Conservation (phyloP, 2,329 filamentous ascomycete species). For the Coniella vitis region DNA sequence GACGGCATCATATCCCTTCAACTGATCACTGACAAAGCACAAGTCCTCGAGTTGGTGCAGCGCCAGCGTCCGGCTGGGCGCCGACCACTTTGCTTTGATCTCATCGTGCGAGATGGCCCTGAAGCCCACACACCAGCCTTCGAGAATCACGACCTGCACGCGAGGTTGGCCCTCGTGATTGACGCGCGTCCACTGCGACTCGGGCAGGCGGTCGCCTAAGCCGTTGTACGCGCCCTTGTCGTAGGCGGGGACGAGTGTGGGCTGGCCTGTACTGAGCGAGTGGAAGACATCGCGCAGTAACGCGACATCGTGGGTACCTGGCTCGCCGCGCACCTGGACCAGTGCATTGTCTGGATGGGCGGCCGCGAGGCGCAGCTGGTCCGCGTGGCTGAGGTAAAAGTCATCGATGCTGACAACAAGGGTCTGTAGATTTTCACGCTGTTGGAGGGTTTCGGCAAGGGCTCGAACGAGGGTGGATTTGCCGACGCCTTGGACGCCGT, state of each 20-base stretch:
- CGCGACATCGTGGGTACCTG: slow-evolving; percentile 71
- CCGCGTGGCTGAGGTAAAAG: slow-evolving; percentile 70
- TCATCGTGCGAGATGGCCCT: slow-evolving; percentile 49
- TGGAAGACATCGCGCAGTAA: slow-evolving; percentile 58
- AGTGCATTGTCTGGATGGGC: slow-evolving; percentile 65
- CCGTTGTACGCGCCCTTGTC: slow-evolving; percentile 76
- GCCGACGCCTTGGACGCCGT: slow-evolving; percentile 85
- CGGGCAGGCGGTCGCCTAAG: slow-evolving; percentile 65
- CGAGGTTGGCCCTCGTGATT: slow-evolving; percentile 42
- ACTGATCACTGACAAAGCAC: slow-evolving; percentile 41
- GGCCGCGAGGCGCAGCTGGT: slow-evolving; percentile 59
- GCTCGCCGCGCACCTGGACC: slow-evolving; percentile 75
- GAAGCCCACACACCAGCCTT: slow-evolving; percentile 91
- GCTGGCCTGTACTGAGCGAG: slow-evolving; percentile 43
- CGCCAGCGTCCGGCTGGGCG: slow-evolving; percentile 41
- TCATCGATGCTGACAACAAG: slow-evolving; percentile 81
- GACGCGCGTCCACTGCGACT: slow-evolving; percentile 53
- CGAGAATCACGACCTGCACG: slow-evolving; percentile 67
- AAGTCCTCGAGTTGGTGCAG: slow-evolving; percentile 43
- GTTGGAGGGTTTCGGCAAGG: slow-evolving; percentile 55
- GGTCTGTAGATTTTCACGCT: slow-evolving; percentile 51
- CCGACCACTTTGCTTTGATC: slow-evolving; percentile 45
- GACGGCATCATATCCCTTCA: slow-evolving; percentile 40
- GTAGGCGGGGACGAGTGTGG: slow-evolving; percentile 62
- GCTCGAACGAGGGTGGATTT: slow-evolving; percentile 80